Evolutionary conservation across 2,329 filamentous ascomycete species (phyloP), one percentile per base, ranked within the genome.

Genomic region (Tricladium varicosporioides): DNA sequence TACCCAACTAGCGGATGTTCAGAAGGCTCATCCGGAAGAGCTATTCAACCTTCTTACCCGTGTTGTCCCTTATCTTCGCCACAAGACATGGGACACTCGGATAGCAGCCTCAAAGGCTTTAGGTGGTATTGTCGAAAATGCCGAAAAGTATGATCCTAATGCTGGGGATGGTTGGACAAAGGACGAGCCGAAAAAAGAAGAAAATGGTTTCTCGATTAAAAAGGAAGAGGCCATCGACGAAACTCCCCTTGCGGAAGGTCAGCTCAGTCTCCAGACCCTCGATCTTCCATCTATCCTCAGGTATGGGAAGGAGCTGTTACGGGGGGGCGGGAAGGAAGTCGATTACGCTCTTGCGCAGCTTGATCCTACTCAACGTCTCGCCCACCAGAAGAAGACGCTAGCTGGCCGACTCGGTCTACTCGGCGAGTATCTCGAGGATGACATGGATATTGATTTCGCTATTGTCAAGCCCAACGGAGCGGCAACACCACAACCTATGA

Each of bases 1-100:
- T 60, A 92, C 95, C 70, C 94, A 99, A 76, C 82, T 99, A 62
- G 94, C 92, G 60, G 94, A 99, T 75, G 94, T 96, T 74, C 95
- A 99, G 75, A 97, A 97, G 72, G 90, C 94, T 73, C 94, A 97
- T 68, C 94, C 94, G 0, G 93, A 99, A 75, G 95, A 99, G 73
- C 80, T 99, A 1, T 97, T 97, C 76, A 97, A 97, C 70, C 82
- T 99, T 5, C 81, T 99, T 11, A 93, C 91, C 31, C 83, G 93
- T 59, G 92, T 99, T 32, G 87, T 99, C n/a, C 93, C 94, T 1
- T 99, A 97, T 73, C 81, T 99, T 31, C 86, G 91, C 57, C 93
- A 94, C 65, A 96, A 93, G 72, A 93, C 92, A 70, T 99, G 94
- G 94, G 94, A 99, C 70, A 99, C 94, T 22, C 82, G 95, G 65